Base-by-base conservation (phyloP, 331 rosid genomes). In the Cydonia oblonga region DNA sequence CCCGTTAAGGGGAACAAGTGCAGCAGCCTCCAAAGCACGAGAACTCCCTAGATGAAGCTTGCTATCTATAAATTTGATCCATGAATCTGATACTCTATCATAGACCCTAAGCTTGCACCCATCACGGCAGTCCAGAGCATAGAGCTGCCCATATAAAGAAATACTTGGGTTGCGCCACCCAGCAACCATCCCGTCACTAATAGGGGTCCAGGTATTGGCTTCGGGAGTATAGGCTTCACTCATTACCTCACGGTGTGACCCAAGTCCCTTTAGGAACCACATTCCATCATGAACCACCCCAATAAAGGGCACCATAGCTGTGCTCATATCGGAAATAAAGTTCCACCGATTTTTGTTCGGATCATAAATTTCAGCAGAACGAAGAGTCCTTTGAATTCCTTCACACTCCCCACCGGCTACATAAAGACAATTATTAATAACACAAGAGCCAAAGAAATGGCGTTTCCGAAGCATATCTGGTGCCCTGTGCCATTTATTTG, bases 391-490 rank as follows among this genome's bases (percentile, higher is more conserved):
- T 64, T 91, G 99, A 72, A 88, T 90, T 71, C 99, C 99, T 75
- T 91, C 97, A 72, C 99, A 95, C 71, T 95, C 99, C 83, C 99
- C 99, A 44, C 99, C 99, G 10, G 99, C 97, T 64, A 95, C 97
- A 51, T 95, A 95, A 67, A 95, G 96, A 75, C 99, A 95, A 72
- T 95, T 95, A 60, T 95, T 95, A 72, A 95, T 95, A 46, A 91
- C 99, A 82, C 97, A 95, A 32, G 96, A 82, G 38, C 99, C 99
- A 32, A 95, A 95, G 29, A 89, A 84, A 75, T 95, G 99, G 42
- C 99, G 97, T 44, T 88, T 95, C 57, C 97, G 87, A 63, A 95
- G 90, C 99, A 95, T 95, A 77, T 95, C 97, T 1, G 97, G 99
- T 49, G 96, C 99, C 74, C 99, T 86, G 29, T 90, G 96, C 99